Evolutionary conservation across 495 filamentous ascomycete genomes (phyloP), one percentile per base, ranked within the genome.

Genomic region (Chaetomium fimeti): DNA sequence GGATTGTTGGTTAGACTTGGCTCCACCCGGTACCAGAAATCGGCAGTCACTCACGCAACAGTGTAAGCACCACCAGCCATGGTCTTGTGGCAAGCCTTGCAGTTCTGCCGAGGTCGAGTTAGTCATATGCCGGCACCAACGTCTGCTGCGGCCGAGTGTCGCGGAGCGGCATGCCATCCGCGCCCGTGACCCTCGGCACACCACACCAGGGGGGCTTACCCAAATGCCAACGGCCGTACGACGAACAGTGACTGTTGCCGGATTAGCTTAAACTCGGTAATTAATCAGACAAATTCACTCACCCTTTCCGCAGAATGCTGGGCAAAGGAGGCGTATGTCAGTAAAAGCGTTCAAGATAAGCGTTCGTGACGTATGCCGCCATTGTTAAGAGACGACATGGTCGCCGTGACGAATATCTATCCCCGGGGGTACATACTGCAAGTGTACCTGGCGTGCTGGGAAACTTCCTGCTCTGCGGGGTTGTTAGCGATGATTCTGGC

Each of bases 11-110:
- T 80, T 63, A 74, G 72, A 42, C 45, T 62, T 36, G 25, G n/a
- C 4, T 49, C 8, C 11, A 18, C 42, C 2, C 9, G 18, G 52
- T 11, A 9, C 38, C 25, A 12, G 9, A 16, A 57, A 56, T 20
- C 13, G 20, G 48, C 24, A 27, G 45, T 45, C 32, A 93, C 92
- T 83, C 88, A 97, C 92, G 95, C 89, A 74, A 98, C 91, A 67
- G 89, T 90, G 86, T 93, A 98, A 69, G 94, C 94, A 77, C 94
- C 95, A 76, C 94, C 94, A 78, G 94, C 94, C 71, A 97, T 87
- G 66, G 86, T 89, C 90, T 96, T 96, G 79, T 90, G 86, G 87
- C 92, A 96, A 29, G 88, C 84, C 81, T 85, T 89, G 88, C 94
- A 98, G 79, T 87, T 84, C 66, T 68, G 58, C 22, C 32, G 28